Percentiles rank a stretch among this genome's conserved stretches.
phyloP scores from a whole-genome alignment of 78 protist genomes.

The Trichosphaerium sp. region DNA sequence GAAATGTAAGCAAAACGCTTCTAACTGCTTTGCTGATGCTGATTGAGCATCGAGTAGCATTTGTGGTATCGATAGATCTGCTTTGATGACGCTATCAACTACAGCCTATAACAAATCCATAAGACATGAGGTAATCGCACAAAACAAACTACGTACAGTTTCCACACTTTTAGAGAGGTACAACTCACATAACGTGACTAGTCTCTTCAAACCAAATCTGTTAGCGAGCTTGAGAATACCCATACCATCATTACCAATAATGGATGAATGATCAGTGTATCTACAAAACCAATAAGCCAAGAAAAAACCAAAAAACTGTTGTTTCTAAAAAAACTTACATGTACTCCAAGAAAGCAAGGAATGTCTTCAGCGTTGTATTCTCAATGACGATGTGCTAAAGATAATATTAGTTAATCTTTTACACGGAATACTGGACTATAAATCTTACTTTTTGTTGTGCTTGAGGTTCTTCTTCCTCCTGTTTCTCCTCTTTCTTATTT shows the following conservation, averaged over 20 bases:
- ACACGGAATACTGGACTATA: neutral
- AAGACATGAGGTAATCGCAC: neutral
- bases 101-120: constrained; percentile 40
- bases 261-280: constrained; percentile 59
- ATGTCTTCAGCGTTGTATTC: neutral
- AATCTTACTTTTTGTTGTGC: neutral
- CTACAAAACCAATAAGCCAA: no score
- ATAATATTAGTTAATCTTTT: neutral
- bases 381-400: neutral
- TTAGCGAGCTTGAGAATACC: constrained; percentile 41
- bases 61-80: constrained; percentile 47
- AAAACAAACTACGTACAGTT: neutral
- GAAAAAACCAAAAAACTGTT: no score
- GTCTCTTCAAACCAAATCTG: constrained; percentile 26
- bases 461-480: neutral
- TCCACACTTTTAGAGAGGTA: neutral
- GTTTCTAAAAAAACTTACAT: no score
- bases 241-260: constrained; percentile 31
- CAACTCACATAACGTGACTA: constrained; percentile 54
- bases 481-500: no score
- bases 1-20: constrained; percentile 49
- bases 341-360: constrained; percentile 43
- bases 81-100: constrained; percentile 22
- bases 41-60: constrained; percentile 21
- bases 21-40: constrained; percentile 43